phyloP scores from a whole-genome alignment of 192 early-diverging fungal genomes.

The Chytriomyces sp. region DNA sequence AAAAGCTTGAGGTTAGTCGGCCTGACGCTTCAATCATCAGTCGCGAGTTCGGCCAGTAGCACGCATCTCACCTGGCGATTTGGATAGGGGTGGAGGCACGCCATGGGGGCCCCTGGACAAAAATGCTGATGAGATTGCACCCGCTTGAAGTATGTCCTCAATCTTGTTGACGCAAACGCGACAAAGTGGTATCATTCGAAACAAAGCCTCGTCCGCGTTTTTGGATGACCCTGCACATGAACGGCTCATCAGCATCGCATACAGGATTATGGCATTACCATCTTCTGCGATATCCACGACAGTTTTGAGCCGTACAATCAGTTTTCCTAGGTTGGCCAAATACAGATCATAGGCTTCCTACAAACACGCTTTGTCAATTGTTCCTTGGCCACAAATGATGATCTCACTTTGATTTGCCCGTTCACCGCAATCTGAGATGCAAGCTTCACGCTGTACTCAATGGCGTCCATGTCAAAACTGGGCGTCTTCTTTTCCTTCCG shows the following conservation, averaged over 20 bases:
- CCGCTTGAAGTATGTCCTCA: slow-evolving; percentile 19
- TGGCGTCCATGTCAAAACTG: slow-evolving; percentile 19
- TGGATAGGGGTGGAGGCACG: neutral
- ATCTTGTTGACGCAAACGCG: slow-evolving; percentile 13
- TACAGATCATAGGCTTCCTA: slow-evolving; percentile 28
- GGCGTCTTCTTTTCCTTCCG: neutral
- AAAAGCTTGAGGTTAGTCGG: neutral
- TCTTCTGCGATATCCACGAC: slow-evolving; percentile 18
- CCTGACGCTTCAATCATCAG: neutral
- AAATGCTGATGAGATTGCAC: neutral
- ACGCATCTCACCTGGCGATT: neutral
- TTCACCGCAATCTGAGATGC: slow-evolving; percentile 16
- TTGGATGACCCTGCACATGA: neutral
- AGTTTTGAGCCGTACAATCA: slow-evolving; percentile 23
- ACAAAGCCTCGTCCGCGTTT: slow-evolving; percentile 22
- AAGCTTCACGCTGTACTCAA: slow-evolving; percentile 24
- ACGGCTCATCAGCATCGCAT: neutral
- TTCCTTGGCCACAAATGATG: neutral
- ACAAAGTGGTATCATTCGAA: slow-evolving; percentile 35
- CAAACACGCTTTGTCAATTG: neutral
- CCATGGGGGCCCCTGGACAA: neutral
- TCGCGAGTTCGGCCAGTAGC: neutral
- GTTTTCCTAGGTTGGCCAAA: slow-evolving; percentile 24
- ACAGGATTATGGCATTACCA: neutral
- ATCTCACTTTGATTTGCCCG: slow-evolving; percentile 4